Evolutionary conservation across 2,329 filamentous ascomycete species (phyloP).

Genomic region (Xylariaceae sp.): DNA sequence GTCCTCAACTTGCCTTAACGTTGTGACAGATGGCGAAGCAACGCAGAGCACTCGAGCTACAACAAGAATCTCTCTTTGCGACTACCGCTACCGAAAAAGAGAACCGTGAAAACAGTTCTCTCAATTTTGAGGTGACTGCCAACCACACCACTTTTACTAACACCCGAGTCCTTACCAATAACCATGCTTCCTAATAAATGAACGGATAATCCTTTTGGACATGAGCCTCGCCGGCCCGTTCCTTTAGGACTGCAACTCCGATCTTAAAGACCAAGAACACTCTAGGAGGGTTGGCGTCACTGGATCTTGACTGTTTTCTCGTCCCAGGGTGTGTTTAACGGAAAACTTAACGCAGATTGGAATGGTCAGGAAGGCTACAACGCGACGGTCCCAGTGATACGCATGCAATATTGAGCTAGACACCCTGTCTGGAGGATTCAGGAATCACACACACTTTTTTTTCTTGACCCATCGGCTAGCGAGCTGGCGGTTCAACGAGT

Average conservation of each 20-base stretch:
- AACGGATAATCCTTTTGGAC: neutral
- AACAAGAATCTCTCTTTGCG: too few relatives aligned
- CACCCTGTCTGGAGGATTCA: constrained; percentile 10
- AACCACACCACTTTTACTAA: neutral
- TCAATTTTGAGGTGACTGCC: neutral
- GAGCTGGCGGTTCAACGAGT: neutral
- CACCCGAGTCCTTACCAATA: too few relatives aligned
- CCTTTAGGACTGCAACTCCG: neutral
- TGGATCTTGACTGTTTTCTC: neutral
- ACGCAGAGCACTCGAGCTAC: too few relatives aligned
- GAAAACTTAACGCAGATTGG: neutral
- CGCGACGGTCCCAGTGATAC: neutral
- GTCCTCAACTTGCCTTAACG: too few relatives aligned
- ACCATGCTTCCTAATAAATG: neutral
- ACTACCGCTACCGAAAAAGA: too few relatives aligned
- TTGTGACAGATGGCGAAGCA: too few relatives aligned
- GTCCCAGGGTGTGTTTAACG: neutral
- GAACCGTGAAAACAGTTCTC: neutral
- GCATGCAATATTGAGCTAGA: neutral
- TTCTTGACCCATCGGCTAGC: neutral
- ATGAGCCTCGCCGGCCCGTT: neutral
- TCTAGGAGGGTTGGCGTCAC: too few relatives aligned
- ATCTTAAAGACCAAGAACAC: too few relatives aligned
- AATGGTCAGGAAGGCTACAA: neutral
- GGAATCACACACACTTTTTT: constrained; percentile 17